Evolutionary conservation across 2,329 filamentous ascomycete genomes (phyloP), one percentile per base, ranked within the genome.

Genomic region (Calonectria crousiana): DNA sequence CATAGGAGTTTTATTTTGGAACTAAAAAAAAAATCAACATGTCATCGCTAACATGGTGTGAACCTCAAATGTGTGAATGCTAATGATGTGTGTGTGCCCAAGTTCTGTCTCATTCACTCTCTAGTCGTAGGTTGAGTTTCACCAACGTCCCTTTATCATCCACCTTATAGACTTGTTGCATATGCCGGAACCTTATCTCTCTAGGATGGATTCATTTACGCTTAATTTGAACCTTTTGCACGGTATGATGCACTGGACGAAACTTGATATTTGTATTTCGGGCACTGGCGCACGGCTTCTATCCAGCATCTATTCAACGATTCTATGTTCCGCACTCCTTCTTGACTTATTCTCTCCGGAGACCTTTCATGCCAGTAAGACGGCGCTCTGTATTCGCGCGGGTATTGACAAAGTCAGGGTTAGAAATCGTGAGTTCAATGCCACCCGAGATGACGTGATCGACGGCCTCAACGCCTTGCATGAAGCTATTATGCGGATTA

Each of bases 381-480:
- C 84, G 84, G 72, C 81, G 82, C 82, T 86, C 84, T 47, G 76
- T 81, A 88, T 95, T 95, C 84, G 89, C 86, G 80, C 93, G 92
- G 69, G 86, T 86, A 88, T 98, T 98, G 89, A 98, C 95, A 84
- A 98, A 98, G 88, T 98, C 95, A 74, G 96, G 96, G 89, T 98
- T 96, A 90, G 98, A 98, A 84, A 98, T 91, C 30, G 96, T 98
- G 82, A 98, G 89, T 90, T 98, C 96, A 60, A 95, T 94, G 34
- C 94, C 93, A 78, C 96, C 96, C 84, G 93, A 95, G 86, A 96
- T 91, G 83, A 98, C 95, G 88, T 95, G 92, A 87, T 98, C 96
- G 47, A 92, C 95, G 65, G 96, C 96, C 88, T 98, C 96, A n/a
- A 98, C 96, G 84, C 96, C 96, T 75, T 98, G 90, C 96, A 98